A percentile compares a stretch with the other conserved stretches of the same genome.
Conservation (phyloP, 345 rosid species). For the Luvunga scandens region DNA sequence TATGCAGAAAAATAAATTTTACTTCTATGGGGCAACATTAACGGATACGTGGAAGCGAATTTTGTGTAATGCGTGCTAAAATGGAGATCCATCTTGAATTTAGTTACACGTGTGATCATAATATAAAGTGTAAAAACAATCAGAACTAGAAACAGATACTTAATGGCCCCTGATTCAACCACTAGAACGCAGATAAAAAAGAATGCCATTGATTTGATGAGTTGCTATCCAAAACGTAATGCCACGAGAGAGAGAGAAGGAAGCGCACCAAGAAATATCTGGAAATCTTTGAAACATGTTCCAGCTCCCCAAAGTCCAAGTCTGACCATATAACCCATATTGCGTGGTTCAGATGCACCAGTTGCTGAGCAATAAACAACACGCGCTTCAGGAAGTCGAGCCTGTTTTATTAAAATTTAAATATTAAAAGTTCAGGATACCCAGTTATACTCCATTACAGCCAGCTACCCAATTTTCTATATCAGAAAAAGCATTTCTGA, state of each 20-base stretch:
- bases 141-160: not conserved
- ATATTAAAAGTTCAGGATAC: slow-evolving; percentile 17
- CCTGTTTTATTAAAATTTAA: slow-evolving; percentile 53
- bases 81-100: not conserved
- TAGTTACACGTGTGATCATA: not conserved
- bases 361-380: slow-evolving; percentile 98
- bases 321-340: slow-evolving; percentile 99
- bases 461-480: slow-evolving; percentile 3
- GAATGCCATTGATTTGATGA: not conserved
- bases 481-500: not conserved
- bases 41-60: not conserved
- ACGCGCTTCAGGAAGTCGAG: slow-evolving; percentile 92
- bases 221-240: not conserved
- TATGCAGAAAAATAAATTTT: not conserved
- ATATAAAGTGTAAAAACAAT: not conserved
- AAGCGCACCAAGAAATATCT: slow-evolving; percentile 57
- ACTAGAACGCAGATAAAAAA: not conserved
- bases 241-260: not conserved
- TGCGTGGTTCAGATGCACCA: slow-evolving; percentile 99
- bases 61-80: not conserved
- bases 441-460: not conserved
- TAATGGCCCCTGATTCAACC: not conserved
- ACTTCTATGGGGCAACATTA: not conserved
- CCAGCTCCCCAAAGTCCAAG: slow-evolving; percentile 99
- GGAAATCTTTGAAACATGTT: slow-evolving; percentile 80